Conservation (phyloP, 176 grass and related monocot genomes). For the sorghum (Sorghum bicolor) region Sorghum_bicolor_NCBIv3 NC_012870.2:14913001-14913500, state of each 20-base stretch:
- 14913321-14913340: constrained; percentile 73
- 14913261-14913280: constrained; percentile 91
- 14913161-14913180: constrained; percentile 96
- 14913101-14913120: background rate
- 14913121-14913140: background rate
- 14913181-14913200: constrained; percentile 93
- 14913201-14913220: constrained; percentile 85
- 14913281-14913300: constrained; percentile 72
- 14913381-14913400: background rate
- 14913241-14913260: constrained; percentile 65
- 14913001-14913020: constrained; percentile 44
- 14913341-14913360: constrained; percentile 8
- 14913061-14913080: constrained; percentile 69
- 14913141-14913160: constrained; percentile 52
- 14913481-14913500: constrained; percentile 95
- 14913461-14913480: constrained; percentile 86
- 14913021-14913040: constrained; percentile 44
- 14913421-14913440: constrained; percentile 69
- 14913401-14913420: constrained; percentile 51
- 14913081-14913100: background rate
- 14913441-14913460: constrained; percentile 90
- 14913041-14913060: constrained; percentile 21
- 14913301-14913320: constrained; percentile 82
- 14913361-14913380: background rate
- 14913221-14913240: constrained; percentile 95